Conservation (phyloP, 1,284 basidiomycete species). For the Boletus smithii region DNA sequence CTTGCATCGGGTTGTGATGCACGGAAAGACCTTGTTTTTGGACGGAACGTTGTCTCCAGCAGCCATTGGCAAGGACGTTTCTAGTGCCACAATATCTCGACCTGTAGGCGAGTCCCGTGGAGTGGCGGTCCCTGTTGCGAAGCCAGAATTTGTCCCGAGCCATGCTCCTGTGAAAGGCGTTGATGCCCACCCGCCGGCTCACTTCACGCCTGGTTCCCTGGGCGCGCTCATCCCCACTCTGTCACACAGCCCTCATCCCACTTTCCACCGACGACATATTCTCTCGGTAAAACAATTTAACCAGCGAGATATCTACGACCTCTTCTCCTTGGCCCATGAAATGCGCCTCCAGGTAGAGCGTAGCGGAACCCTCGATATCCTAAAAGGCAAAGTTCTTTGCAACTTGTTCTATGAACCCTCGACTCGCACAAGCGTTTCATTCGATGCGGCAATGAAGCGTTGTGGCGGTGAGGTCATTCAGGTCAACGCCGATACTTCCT, state of each 20-base stretch:
- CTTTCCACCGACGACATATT: slow-evolving; percentile 87
- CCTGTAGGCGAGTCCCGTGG: slow-evolving; percentile 32
- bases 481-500: slow-evolving; percentile 79
- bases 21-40: slow-evolving; percentile 89
- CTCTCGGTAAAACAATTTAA: slow-evolving; percentile 93
- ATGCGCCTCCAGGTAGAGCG: slow-evolving; percentile 96
- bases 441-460: slow-evolving; percentile 98
- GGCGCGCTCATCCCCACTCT: slow-evolving; percentile 35
- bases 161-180: slow-evolving; percentile 25
- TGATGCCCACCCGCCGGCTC: slow-evolving; percentile 21
- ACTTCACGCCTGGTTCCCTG: slow-evolving; percentile 21
- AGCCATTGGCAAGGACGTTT: slow-evolving; percentile 78
- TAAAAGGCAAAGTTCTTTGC: slow-evolving; percentile 89
- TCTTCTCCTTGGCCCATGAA: slow-evolving; percentile 95
- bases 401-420: slow-evolving; percentile 99
- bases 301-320: slow-evolving; percentile 86
- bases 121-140: slow-evolving; percentile 14
- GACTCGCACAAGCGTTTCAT: slow-evolving; percentile 94
- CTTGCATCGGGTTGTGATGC: slow-evolving; percentile 89
- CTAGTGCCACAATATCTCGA: slow-evolving; percentile 58
- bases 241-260: slow-evolving; percentile 56
- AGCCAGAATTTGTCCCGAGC: slow-evolving; percentile 31
- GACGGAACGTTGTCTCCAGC: slow-evolving; percentile 76
- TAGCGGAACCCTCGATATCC: slow-evolving; percentile 83
- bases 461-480: slow-evolving; percentile 94